These are phyloP conservation scores for Testicularia cyperi DNA, from an alignment of 1,284 basidiomycete genomes.

Conservation along the genomic window DNA sequence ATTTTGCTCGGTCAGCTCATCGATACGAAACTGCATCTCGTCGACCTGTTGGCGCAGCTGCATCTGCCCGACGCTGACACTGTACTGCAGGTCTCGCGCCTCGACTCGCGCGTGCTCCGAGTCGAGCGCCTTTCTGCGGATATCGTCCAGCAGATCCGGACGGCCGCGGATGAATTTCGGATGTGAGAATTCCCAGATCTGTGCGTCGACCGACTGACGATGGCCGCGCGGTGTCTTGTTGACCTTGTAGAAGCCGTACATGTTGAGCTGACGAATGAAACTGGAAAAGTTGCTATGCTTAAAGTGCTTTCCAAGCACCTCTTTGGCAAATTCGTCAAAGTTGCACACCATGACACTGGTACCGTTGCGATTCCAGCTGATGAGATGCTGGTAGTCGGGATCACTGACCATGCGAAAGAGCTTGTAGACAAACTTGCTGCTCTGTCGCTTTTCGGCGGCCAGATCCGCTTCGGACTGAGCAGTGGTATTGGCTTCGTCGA, in stretches of 20 bases:
- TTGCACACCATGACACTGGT: constrained; percentile 54
- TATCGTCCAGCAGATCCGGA: constrained; percentile 79
- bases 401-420: constrained; percentile 52
- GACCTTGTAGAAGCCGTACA: constrained; percentile 64
- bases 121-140: constrained; percentile 73
- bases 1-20: constrained; percentile 46
- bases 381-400: constrained; percentile 48
- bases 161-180: constrained; percentile 78
- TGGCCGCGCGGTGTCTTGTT: constrained; percentile 77
- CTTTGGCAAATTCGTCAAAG: constrained; percentile 57
- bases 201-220: constrained; percentile 71
- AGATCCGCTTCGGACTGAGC: constrained; percentile 33
- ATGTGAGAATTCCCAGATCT: constrained; percentile 86
- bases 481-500: constrained; percentile 27
- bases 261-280: constrained; percentile 85
- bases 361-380: constrained; percentile 49
- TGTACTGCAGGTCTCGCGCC: constrained; percentile 49
- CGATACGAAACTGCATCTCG: constrained; percentile 49
- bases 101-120: constrained; percentile 49
- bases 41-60: constrained; percentile 49
- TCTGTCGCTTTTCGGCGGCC: constrained; percentile 40
- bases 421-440: constrained; percentile 52
- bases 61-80: constrained; percentile 48
- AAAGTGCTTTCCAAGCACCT: constrained; percentile 60
- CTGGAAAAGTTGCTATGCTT: constrained; percentile 73